Conservation (phyloP, 2,329 filamentous ascomycete genomes). For the Ceratocystiopsis minuta region DNA sequence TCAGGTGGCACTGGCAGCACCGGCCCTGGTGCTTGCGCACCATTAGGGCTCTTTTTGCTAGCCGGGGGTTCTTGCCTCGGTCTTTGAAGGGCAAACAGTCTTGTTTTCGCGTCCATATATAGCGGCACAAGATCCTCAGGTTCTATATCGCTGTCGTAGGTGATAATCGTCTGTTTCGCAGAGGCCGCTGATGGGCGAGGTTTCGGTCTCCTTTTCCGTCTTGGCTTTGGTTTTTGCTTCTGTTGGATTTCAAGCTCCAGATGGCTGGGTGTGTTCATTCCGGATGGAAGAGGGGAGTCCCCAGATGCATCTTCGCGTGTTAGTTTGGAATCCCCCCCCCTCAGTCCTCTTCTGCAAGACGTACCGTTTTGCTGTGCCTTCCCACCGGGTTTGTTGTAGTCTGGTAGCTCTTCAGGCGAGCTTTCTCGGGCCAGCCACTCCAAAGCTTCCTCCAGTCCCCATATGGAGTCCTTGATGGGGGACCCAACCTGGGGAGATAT, state of each 20-base stretch:
- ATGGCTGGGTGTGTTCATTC: conserved; percentile 29
- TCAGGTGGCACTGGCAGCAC: neutral
- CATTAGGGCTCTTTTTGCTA: conserved; percentile 17
- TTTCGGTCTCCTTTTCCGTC: neutral
- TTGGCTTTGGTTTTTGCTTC: neutral
- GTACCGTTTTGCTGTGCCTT: conserved; percentile 19
- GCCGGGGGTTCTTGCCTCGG: conserved; percentile 25
- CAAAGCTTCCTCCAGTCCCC: conserved; percentile 74
- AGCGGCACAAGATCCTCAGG: conserved; percentile 57
- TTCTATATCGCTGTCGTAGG: conserved; percentile 53
- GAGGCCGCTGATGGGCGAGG: no score
- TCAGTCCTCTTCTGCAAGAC: neutral
- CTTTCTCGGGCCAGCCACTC: conserved; percentile 82
- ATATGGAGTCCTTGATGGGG: conserved; percentile 47
- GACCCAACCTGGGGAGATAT: conserved; percentile 44
- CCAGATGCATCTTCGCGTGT: conserved; percentile 25
- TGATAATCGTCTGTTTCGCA: conserved; percentile 27
- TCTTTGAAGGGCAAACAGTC: conserved; percentile 43
- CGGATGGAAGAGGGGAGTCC: conserved; percentile 31
- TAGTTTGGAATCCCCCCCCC: neutral
- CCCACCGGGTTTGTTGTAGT: conserved; percentile 38
- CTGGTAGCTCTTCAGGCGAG: conserved; percentile 46
- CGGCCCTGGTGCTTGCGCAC: neutral
- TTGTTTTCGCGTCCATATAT: conserved; percentile 59
- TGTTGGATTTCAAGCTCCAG: conserved; percentile 13